phyloP scores from a whole-genome alignment of 176 grass and related monocot genomes.

The Oryza officinalis region DNA sequence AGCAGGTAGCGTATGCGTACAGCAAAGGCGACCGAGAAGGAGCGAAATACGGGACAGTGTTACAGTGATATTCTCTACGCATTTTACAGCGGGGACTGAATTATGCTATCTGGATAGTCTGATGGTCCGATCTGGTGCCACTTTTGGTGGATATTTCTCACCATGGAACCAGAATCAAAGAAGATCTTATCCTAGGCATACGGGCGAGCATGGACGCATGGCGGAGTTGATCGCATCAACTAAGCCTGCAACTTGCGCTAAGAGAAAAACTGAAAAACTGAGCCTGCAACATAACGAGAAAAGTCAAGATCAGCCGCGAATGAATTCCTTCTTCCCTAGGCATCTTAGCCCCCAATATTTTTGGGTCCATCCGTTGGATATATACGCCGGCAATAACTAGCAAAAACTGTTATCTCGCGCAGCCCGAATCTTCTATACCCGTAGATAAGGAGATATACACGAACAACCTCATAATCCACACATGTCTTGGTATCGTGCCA shows the following conservation, averaged over 20 bases:
- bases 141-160: slow-evolving; percentile 4
- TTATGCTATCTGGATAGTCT: not conserved
- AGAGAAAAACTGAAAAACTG: slow-evolving; percentile 13
- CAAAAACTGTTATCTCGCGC: slow-evolving; percentile 11
- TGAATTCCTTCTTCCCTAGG: not conserved
- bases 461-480: slow-evolving; percentile 18
- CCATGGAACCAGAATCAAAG: slow-evolving; percentile 21
- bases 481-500: slow-evolving; percentile 9
- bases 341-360: not conserved
- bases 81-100: slow-evolving; percentile 25
- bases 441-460: slow-evolving; percentile 36
- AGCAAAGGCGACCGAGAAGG: not conserved
- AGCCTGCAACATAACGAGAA: not conserved
- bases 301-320: not conserved
- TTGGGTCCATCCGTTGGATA: slow-evolving; percentile 22
- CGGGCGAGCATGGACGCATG: slow-evolving; percentile 5
- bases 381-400: slow-evolving; percentile 30
- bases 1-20: not conserved
- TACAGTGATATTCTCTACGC: not conserved
- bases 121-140: not conserved
- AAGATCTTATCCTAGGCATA: slow-evolving; percentile 42
- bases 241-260: not conserved
- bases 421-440: not conserved
- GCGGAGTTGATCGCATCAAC: slow-evolving; percentile 30
- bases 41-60: not conserved